These are phyloP conservation scores for Pulicaria dysenterica DNA, from an alignment of 129 eudicot species.

Conservation along the genomic window DNA sequence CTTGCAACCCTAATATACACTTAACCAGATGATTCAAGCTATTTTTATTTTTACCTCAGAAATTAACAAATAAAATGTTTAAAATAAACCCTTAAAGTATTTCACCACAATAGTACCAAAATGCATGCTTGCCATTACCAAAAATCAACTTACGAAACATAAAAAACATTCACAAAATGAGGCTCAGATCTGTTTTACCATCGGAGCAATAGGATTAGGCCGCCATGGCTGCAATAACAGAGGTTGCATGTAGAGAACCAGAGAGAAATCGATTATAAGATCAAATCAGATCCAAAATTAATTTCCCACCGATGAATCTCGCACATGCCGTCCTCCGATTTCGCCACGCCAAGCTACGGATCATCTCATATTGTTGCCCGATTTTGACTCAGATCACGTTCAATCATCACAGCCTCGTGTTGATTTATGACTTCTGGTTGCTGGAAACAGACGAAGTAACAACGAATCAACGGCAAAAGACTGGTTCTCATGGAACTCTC, in stretches of 20 bases:
- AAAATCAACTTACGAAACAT: too few species aligned
- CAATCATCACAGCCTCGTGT: constrained; percentile 39
- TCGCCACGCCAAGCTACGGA: constrained; percentile 46
- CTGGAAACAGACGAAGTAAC: not conserved
- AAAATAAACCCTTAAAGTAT: too few species aligned
- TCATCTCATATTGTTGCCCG: constrained; percentile 22
- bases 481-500: not conserved
- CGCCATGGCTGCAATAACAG: constrained; percentile 44
- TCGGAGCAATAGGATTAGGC: constrained; percentile 8
- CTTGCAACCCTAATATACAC: too few species aligned
- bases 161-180: not conserved
- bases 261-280: not conserved
- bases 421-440: not conserved
- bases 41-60: too few species aligned
- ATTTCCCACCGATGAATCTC: not conserved
- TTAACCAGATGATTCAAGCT: too few species aligned
- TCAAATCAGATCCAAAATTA: too few species aligned
- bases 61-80: too few species aligned
- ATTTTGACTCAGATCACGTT: constrained; percentile 24
- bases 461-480: too few species aligned
- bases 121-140: too few species aligned
- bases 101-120: too few species aligned
- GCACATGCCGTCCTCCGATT: constrained; percentile 25
- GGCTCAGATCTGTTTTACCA: constrained; percentile 41
- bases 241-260: constrained; percentile 29